These are phyloP conservation scores for Fraxinus sp. DNA, from an alignment of 305 asterid species.

Conservation along the genomic window DNA sequence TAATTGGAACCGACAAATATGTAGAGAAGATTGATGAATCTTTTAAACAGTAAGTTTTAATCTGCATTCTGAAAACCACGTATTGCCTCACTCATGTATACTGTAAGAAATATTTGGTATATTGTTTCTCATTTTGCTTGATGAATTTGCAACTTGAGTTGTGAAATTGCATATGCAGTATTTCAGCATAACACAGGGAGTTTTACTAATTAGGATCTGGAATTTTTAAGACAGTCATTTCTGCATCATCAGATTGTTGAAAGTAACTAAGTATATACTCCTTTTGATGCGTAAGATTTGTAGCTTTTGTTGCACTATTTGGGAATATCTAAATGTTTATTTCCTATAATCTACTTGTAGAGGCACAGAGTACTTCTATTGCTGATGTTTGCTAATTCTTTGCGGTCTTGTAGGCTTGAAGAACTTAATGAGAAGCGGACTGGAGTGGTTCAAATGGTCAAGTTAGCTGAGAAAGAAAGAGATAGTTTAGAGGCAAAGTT, in stretches of 20 bases:
- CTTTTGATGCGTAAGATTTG: not conserved
- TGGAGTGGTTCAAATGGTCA: conserved; percentile 96
- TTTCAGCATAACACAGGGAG: not conserved
- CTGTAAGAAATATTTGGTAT: not conserved
- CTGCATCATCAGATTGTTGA: not conserved
- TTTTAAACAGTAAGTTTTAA: conserved; percentile 65
- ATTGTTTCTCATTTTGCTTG: not conserved
- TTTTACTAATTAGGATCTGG: not conserved
- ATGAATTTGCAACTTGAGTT: conserved; percentile 14
- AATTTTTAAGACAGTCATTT: not conserved
- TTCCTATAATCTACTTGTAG: not conserved
- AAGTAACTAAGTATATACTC: not conserved
- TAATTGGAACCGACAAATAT: conserved; percentile 91
- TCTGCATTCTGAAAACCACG: conserved; percentile 1
- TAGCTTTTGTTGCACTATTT: not conserved
- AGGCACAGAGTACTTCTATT: not conserved
- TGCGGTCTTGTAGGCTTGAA: conserved; percentile 57
- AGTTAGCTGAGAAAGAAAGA: conserved; percentile 96
- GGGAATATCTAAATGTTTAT: not conserved
- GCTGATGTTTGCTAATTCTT: conserved; percentile 8
- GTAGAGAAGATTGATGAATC: conserved; percentile 93
- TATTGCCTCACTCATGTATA: not conserved
- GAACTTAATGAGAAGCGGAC: conserved; percentile 78
- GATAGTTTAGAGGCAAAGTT: conserved; percentile 80
- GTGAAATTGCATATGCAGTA: not conserved